Base-by-base conservation (phyloP, 768 basidiomycete genomes). In the Phlebiopsis gigantea region DNA sequence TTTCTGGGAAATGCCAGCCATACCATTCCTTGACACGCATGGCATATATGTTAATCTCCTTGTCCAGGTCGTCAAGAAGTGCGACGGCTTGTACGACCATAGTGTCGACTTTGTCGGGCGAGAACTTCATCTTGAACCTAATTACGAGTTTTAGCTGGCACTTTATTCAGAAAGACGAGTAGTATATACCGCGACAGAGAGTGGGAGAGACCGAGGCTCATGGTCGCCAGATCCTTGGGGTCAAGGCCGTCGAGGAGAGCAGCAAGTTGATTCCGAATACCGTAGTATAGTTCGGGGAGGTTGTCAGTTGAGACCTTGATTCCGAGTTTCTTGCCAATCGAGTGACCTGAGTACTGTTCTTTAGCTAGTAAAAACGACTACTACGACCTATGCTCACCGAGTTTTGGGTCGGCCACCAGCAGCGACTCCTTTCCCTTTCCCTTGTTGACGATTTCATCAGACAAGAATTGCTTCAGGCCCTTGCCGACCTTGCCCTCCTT, bases 21-120 rank as follows among this genome's bases (percentile, higher is more conserved):
- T 99, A 99, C 97, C 97, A 99, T 82, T 99, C 97, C 82, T 99
- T 99, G 46, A 96, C 93, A 66, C 97, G 84, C 97, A 99, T 99
- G 14, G 95, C 83, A 69, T 99, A 99, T 53, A 98, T 97, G 76
- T 99, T 99, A 70, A 98, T 90, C 75, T 98, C 97, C 75, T 99
- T 99, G 86, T 99, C 97, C 22, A 99, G 79, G 69, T 99, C 97
- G 66, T 99, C 97, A 53, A 99, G 81, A 25, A 99, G 79, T 6
- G 95, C 96, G 66, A 99, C 98, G 6, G 97, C 97, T 74, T 99
- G 97, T 17, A 98, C 90, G 57, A 99, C 90, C 97, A 99, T 99
- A 7, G 95, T 98, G 69, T 99, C 97, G 46, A 99, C 95, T 75
- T 98, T 98, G 77, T 98, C 97, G 6, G 97, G 96, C 7, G 97